A percentile compares a stretch with the other conserved stretches of the same genome.
phyloP scores from a whole-genome alignment of 371 early-diverging fungal genomes.

The Mucor lusitanicus region DNA sequence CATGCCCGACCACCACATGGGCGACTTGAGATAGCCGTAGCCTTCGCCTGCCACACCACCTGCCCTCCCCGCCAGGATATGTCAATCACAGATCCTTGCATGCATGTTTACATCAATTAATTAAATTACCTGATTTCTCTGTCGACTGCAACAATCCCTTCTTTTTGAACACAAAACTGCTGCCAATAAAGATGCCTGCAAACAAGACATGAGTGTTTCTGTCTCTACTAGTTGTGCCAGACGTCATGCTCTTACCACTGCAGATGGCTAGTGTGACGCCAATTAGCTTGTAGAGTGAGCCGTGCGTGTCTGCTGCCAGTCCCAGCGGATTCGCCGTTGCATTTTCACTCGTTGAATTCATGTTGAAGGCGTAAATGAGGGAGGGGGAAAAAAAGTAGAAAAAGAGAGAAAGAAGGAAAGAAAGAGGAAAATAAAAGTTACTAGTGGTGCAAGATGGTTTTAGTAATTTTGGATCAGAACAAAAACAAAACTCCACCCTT shows the following conservation, averaged over 20 bases:
- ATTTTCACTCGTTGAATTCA: constrained; percentile 9
- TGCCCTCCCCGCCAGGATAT: not conserved
- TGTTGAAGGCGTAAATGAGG: not conserved
- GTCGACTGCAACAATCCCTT: constrained; percentile 82
- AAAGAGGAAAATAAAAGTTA: not conserved
- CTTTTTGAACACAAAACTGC: constrained; percentile 92
- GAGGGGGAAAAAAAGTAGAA: not conserved
- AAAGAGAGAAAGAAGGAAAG: not conserved
- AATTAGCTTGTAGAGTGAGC: constrained; percentile 70
- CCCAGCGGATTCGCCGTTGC: constrained; percentile 2
- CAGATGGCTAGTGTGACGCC: constrained; percentile 86
- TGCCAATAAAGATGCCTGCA: constrained; percentile 82
- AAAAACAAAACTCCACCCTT: not conserved
- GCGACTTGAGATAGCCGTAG: constrained; percentile 80
- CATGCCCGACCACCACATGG: constrained; percentile 97
- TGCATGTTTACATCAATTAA: not conserved
- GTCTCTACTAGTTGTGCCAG: not conserved
- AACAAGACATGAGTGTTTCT: constrained; percentile 11
- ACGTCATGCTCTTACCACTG: constrained; percentile 44
- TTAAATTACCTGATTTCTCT: constrained; percentile 51
- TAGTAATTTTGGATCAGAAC: not conserved
- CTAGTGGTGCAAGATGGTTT: not conserved
- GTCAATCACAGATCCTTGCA: not conserved
- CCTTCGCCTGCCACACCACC: constrained; percentile 74
- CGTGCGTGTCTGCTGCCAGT: constrained; percentile 15